Evolutionary conservation across 2,329 filamentous ascomycete genomes (phyloP), one percentile per base, ranked within the genome.

Genomic region (Nigrospora osmanthi): DNA sequence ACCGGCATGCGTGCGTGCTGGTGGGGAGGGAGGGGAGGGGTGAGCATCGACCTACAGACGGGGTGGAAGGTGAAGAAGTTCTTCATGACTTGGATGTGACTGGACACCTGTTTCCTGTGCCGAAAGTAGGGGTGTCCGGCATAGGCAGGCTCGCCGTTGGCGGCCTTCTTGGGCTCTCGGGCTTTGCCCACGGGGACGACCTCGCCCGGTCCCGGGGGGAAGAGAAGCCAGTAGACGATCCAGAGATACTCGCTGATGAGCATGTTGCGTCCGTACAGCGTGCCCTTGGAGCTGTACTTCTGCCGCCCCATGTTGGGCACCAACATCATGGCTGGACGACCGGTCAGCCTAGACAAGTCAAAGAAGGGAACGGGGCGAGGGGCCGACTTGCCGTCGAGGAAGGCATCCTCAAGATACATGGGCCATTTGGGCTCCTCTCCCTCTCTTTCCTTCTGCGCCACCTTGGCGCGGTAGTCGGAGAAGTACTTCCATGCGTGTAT

Each of bases 31-130:
- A n/a, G n/a, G 19, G 38, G 14, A 16, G 28, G 40, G 33, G 11
- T 17, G 31, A 10, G 9, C 23, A 28, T 28, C 23, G 10, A 46
- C 80, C 73, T 66, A 83, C 80, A 83, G 59, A 76, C 80, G 37
- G 77, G 73, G 50, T 84, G 69, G 44, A 76, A 73, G 45, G 73
- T 71, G 51, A 85, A 78, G 58, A 84, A 83, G 42, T 77, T 78
- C 65, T 85, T 85, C 45, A 85, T 66, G 13, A 86, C 81, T 58
- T 86, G 81, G 56, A 85, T 85, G 56, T 85, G 81, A 57, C 80
- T 85, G 3, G 81, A 85, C 6, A 85, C 79, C 55, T 83, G 80
- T 60, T 85, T 85, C 50, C 71, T 58, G 50, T 57, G 59, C 54
- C 70, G 67, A 14, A 60, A 62, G 55, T 58, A 58, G 14, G 52